These are phyloP conservation scores for Hortaea sp. DNA, from an alignment of 2,329 filamentous ascomycete genomes.

Conservation along the genomic window DNA sequence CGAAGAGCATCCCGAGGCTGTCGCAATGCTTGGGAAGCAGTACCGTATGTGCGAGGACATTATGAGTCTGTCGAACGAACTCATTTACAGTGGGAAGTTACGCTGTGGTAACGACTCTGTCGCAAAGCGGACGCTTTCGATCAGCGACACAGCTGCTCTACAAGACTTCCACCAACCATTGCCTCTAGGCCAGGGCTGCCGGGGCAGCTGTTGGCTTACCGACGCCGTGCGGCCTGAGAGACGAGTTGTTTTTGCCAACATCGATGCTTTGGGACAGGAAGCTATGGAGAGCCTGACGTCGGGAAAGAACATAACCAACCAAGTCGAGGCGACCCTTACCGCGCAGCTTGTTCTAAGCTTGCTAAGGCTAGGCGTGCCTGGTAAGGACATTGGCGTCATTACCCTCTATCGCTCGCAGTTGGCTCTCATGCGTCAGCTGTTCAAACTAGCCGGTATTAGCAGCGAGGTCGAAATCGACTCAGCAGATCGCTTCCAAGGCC, in stretches of 20 bases:
- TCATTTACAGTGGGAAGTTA: conserved; percentile 85
- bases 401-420: conserved; percentile 94
- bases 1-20: conserved; percentile 74
- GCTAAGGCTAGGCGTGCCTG: conserved; percentile 62
- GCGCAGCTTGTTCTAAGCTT: conserved; percentile 73
- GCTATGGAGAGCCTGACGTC: conserved; percentile 59
- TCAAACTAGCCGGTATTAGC: conserved; percentile 36
- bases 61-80: conserved; percentile 82
- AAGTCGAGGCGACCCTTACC: conserved; percentile 67
- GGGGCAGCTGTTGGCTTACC: conserved; percentile 60
- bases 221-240: conserved; percentile 58
- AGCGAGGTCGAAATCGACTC: conserved; percentile 82
- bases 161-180: conserved; percentile 20
- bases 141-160: conserved; percentile 43
- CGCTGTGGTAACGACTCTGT: conserved; percentile 78
- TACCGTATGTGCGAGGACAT: conserved; percentile 98
- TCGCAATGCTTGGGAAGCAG: conserved; percentile 87
- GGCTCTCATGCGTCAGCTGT: conserved; percentile 63
- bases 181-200: conserved; percentile 3
- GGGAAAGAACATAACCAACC: conserved; percentile 81
- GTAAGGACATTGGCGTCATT: conserved; percentile 79
- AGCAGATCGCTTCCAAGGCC: conserved; percentile 90
- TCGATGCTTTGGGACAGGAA: conserved; percentile 57
- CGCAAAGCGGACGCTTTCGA: conserved; percentile 54
- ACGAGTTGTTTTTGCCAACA: conserved; percentile 83